These are phyloP conservation scores for apple (Malus domestica) DNA, from an alignment of 306 rosid genomes.

Conservation along the genomic window DNA sequence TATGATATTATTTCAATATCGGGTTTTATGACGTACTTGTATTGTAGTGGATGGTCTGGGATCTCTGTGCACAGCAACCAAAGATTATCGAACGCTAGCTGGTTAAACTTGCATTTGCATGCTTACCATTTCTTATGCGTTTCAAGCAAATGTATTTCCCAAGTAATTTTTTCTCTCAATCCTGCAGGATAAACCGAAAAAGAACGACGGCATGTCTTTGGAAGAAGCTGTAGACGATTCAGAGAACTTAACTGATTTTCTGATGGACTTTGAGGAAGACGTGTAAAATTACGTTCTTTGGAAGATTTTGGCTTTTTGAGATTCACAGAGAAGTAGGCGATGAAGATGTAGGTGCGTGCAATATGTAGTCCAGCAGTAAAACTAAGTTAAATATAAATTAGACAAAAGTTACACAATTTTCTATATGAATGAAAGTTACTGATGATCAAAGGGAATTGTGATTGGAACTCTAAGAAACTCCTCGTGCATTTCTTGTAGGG, in stretches of 20 bases:
- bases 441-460: background rate
- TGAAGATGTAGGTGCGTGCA: background rate
- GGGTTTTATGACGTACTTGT: background rate
- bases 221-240: slow-evolving; percentile 73
- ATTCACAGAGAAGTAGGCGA: background rate
- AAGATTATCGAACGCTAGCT: background rate
- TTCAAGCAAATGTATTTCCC: background rate
- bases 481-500: background rate
- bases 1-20: background rate
- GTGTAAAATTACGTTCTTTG: background rate
- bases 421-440: background rate
- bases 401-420: background rate
- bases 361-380: background rate
- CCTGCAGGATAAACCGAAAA: slow-evolving; percentile 67
- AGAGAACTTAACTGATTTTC: slow-evolving; percentile 87
- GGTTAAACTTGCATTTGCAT: background rate
- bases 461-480: background rate
- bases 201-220: slow-evolving; percentile 55
- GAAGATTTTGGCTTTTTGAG: background rate
- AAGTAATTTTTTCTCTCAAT: background rate
- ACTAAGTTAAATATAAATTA: background rate
- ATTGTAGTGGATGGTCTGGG: background rate
- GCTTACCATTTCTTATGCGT: slow-evolving; percentile 10
- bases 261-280: slow-evolving; percentile 79
- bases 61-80: background rate